Base-by-base conservation (phyloP, 768 basidiomycete genomes). In the Phylloporus rhodoxanthus region DNA sequence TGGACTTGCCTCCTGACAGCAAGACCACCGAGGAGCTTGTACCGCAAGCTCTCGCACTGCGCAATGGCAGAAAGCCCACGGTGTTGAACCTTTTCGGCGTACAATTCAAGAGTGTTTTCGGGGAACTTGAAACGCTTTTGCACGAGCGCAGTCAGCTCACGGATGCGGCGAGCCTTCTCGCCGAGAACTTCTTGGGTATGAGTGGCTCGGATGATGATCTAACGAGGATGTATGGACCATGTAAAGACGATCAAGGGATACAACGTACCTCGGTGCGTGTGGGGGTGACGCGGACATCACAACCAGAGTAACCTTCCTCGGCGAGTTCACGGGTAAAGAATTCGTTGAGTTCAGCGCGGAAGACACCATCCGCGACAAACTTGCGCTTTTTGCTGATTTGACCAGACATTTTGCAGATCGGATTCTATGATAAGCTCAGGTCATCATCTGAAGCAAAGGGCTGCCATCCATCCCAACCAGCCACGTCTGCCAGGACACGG, bases 101-200 rank as follows among this genome's bases (percentile, higher is more conserved):
- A 99, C 55, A 99, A 82, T 70, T 99, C 96, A 58, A 99, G 85
- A 32, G 93, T 90, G 76, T 95, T 95, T 72, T 98, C 96, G 57
- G 94, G 91, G 84, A 97, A 98, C 72, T 91, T 94, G 86, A 99
- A 98, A 61, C 96, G 86, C 72, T 99, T 99, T 77, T 94, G 92
- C 59, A 99, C 93, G 72, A 99, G 88, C 39, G 92, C 79, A 55
- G 95, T 99, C 64, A 99, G 83, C 77, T 99, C 95, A 68, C 96
- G 89, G 67, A 99, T 98, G 70, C 96, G 89, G 68, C 95, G 92
- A 56, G 95, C 96, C 76, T 99, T 99, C 77, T 98, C 96, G 63
- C 95, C 95, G 58, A 97, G 82, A 59, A 98, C 94, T 70, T 98
- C 94, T 71, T 94, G 91, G 55, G 96, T 98, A 79, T 98, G 96